Evolutionary conservation across 2,329 filamentous ascomycete genomes (phyloP).

Genomic region (Colletotrichum sp.): DNA sequence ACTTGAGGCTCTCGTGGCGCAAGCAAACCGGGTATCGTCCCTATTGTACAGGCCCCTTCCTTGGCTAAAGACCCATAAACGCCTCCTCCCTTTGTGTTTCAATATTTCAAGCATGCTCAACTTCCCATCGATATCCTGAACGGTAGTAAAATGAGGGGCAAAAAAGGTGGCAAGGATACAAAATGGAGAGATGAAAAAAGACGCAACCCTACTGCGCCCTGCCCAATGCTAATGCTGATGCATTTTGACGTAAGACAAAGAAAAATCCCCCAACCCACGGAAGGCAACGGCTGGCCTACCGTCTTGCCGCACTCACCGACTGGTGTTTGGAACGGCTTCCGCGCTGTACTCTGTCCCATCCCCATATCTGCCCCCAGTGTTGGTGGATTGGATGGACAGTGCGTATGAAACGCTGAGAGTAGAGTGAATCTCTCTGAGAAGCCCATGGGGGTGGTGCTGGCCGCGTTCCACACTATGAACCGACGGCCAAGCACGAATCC

Average conservation of each 20-base stretch:
- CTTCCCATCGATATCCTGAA: background rate
- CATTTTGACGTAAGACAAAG: background rate
- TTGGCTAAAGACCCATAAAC: constrained; percentile 10
- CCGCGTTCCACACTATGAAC: constrained; percentile 29
- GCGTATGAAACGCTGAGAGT: constrained; percentile 7
- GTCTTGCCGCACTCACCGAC: background rate
- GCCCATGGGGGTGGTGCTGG: background rate
- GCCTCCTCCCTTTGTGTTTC: constrained; percentile 5
- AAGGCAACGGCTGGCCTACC: background rate
- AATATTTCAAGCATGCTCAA: background rate
- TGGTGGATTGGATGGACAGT: background rate
- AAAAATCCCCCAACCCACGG: background rate
- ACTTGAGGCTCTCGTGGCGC: constrained; percentile 1
- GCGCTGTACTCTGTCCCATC: background rate
- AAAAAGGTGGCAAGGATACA: background rate
- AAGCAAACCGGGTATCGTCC: constrained; percentile 22
- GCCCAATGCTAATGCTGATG: constrained; percentile 15
- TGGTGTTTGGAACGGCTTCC: background rate
- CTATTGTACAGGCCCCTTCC: constrained; percentile 19
- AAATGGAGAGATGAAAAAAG: background rate
- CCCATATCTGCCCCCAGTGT: constrained; percentile 10
- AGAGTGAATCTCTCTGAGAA: background rate
- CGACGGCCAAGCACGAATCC: constrained; percentile 59
- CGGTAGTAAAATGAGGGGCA: background rate
- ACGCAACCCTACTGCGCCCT: constrained; percentile 8